Percentiles rank a stretch among this genome's conserved stretches.
Evolutionary conservation across 768 basidiomycete species (phyloP).

Genomic region (Mycena venus): DNA sequence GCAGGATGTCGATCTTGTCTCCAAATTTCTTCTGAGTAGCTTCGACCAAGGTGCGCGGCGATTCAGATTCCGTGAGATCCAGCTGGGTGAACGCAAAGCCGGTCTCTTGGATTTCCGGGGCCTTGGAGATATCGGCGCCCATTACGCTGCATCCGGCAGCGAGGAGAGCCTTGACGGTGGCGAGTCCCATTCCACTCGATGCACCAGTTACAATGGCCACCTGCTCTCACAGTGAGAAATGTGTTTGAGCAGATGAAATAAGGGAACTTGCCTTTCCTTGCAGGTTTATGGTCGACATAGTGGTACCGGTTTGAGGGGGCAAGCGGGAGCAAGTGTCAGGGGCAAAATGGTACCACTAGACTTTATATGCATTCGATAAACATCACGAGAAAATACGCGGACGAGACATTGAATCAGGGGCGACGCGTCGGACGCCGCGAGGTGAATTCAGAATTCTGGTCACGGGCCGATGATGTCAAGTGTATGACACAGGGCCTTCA

Average conservation of each 20-base stretch:
- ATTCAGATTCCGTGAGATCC: neutral
- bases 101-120: neutral
- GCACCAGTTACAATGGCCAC: neutral
- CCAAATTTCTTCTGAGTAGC: neutral
- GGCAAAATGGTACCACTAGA: no score
- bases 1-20: conserved; percentile 3
- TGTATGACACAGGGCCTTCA: no score
- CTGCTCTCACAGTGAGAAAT: neutral
- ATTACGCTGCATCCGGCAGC: neutral
- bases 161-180: neutral
- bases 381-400: no score
- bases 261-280: neutral
- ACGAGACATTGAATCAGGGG: no score
- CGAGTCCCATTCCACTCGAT: neutral
- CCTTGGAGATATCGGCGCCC: neutral
- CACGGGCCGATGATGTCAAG: no score
- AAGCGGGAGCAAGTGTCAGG: neutral
- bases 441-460: no score
- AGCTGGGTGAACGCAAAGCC: neutral
- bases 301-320: neutral
- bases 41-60: neutral
- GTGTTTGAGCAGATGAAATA: neutral
- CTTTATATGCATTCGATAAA: no score
- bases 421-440: no score
- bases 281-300: neutral